Evolutionary conservation across 225 moss, liverwort and hornwort species (phyloP).

Genomic region (Pseudisothecium myosuroides): DNA sequence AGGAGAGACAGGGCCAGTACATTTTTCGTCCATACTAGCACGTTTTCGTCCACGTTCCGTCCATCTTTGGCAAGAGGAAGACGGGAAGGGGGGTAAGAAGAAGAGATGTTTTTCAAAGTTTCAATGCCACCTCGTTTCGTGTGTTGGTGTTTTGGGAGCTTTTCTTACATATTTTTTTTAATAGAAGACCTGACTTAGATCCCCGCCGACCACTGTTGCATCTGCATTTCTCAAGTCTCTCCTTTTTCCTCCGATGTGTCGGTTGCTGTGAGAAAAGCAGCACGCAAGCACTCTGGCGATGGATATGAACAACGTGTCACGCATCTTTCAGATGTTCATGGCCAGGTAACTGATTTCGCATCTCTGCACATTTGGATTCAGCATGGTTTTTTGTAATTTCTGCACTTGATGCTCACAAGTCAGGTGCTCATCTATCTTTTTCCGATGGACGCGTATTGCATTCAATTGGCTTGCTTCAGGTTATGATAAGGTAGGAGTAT

Average conservation of each 20-base stretch:
- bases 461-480: not conserved
- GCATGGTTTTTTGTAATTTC: not conserved
- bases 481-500: not conserved
- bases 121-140: not conserved
- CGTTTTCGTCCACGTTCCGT: not conserved
- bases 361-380: not conserved
- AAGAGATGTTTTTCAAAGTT: not conserved
- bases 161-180: not conserved
- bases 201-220: not conserved
- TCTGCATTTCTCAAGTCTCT: not conserved
- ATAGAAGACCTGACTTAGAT: not conserved
- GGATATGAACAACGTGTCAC: conserved; percentile 11
- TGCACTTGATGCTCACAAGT: not conserved
- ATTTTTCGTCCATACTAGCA: not conserved
- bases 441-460: not conserved
- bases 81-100: not conserved
- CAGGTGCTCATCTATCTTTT: not conserved
- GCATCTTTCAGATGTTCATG: conserved; percentile 33
- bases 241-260: not conserved
- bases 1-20: not conserved
- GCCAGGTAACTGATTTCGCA: not conserved
- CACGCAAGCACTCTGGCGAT: not conserved
- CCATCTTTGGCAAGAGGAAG: not conserved
- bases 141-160: not conserved
- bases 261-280: not conserved